Evolutionary conservation across 148 eudicot genomes (phyloP), one percentile per base, ranked within the genome.

Genomic region (Gaultheria prostrata): DNA sequence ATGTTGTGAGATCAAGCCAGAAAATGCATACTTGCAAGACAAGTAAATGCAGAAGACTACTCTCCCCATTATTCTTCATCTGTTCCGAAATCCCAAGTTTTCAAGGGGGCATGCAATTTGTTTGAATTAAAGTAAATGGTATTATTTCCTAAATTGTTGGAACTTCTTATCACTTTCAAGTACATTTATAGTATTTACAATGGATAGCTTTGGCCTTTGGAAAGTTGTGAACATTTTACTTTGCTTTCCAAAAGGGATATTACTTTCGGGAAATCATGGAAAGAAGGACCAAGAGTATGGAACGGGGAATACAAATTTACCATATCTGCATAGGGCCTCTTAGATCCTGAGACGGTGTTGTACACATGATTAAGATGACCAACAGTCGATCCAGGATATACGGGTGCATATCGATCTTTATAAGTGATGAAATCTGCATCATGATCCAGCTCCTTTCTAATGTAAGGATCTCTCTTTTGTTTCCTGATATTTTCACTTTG

Each of bases 251-350:
- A 12, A 67, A 67, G 17, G 72, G 20, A 67, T 30, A 28, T 7
- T 14, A 67, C 35, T 67, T 67, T 28, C 11, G 7, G 6, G 18
- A 67, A 28, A 30, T 28, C 35, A 67, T 13, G 15, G 3, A 28
- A 28, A 63, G 70, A n/a, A 26, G 72, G 35, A 28, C 72, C 72
- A 67, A 67, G 72, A 13, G 17, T 14, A 28, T 67, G 72, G 72
- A 18, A 30, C 39, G 13, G 18, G 72, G 69, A 63, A 11, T 13
- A 67, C 8, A 67, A 48, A 49, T 13, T 50, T 83, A 86, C 88
- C 88, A 86, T 80, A 63, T 86, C 88, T 46, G 83, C 74, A 78
- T 72, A 26, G 67, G 72, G 86, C 80, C 85, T 80, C 76, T 80
- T 80, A 65, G 84, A 75, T 54, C 80, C 77, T 53, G 84, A 61